Evolutionary conservation across 2,329 filamentous ascomycete species (phyloP).

Genomic region (Penicillium sp.): DNA sequence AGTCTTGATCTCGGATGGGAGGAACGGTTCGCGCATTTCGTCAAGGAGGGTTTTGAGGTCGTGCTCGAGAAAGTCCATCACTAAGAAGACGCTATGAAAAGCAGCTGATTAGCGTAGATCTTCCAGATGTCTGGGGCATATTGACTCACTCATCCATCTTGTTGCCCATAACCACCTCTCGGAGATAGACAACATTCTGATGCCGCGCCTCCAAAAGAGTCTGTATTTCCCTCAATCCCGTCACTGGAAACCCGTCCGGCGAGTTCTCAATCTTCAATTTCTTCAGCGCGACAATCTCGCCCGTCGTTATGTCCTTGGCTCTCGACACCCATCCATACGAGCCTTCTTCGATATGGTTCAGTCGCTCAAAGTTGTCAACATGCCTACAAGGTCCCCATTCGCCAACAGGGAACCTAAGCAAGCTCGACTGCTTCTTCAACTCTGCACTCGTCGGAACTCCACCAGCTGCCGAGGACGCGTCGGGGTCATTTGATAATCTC

Average conservation of each 20-base stretch:
- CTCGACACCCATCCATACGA: constrained; percentile 94
- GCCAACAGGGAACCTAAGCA: constrained; percentile 72
- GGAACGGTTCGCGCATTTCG: constrained; percentile 91
- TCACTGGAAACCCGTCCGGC: constrained; percentile 85
- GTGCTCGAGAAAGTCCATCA: constrained; percentile 97
- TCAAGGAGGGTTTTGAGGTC: constrained; percentile 91
- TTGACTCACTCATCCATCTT: constrained; percentile 58
- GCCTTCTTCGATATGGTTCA: constrained; percentile 97
- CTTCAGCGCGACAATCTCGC: constrained; percentile 87
- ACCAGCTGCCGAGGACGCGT: constrained; percentile 29
- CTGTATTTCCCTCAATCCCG: constrained; percentile 90
- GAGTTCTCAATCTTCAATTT: constrained; percentile 83
- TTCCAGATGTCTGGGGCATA: too few species aligned
- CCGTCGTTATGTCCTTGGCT: constrained; percentile 72
- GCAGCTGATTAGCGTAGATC: neutral
- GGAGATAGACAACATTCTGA: constrained; percentile 77
- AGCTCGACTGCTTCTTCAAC: constrained; percentile 51
- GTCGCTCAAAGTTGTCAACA: constrained; percentile 84
- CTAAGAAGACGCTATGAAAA: constrained; percentile 74
- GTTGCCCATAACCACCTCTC: constrained; percentile 81
- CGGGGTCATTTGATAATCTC: constrained; percentile 61
- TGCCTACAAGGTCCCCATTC: constrained; percentile 73
- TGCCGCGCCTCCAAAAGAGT: constrained; percentile 81
- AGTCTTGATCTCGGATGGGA: constrained; percentile 89
- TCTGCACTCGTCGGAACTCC: constrained; percentile 24